Evolutionary conservation across 495 filamentous ascomycete genomes (phyloP), one percentile per base, ranked within the genome.

Genomic region (Hypoxylon fragiforme): DNA sequence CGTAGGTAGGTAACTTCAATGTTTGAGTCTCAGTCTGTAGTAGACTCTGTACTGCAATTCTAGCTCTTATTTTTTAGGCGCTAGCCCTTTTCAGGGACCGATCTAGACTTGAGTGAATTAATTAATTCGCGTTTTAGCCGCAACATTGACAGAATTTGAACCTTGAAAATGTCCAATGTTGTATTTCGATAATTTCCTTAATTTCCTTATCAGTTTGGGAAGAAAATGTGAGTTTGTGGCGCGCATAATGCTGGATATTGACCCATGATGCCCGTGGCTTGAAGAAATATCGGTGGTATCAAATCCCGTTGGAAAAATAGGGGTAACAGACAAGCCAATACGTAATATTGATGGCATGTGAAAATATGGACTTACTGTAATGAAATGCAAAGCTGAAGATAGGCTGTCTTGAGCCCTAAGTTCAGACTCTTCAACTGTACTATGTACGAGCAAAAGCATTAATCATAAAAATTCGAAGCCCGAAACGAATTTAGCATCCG

Each of bases 341-440:
- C n/a, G n/a, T n/a, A n/a, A n/a, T 56, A 44, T 49, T 12, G 22
- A 56, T 56, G 38, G 31, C 52, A 56, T 56, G 52, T 56, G 52
- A 56, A 35, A 28, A 9, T 28, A n/a, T n/a, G n/a, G n/a, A n/a
- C n/a, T n/a, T n/a, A n/a, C n/a, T n/a, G n/a, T n/a, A n/a, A n/a
- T n/a, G n/a, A n/a, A n/a, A n/a, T n/a, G n/a, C n/a, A n/a, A n/a
- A n/a, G n/a, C n/a, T n/a, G n/a, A n/a, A n/a, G n/a, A n/a, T n/a
- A n/a, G n/a, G n/a, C n/a, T n/a, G n/a, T n/a, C n/a, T n/a, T n/a
- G n/a, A n/a, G n/a, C n/a, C n/a, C n/a, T n/a, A n/a, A n/a, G n/a
- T n/a, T n/a, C n/a, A n/a, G n/a, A n/a, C n/a, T n/a, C n/a, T n/a
- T n/a, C n/a, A n/a, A n/a, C n/a, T n/a, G n/a, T n/a, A n/a, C n/a